phyloP scores from a whole-genome alignment of 1,139 yeast genomes.

The Candida neerlandica region DNA sequence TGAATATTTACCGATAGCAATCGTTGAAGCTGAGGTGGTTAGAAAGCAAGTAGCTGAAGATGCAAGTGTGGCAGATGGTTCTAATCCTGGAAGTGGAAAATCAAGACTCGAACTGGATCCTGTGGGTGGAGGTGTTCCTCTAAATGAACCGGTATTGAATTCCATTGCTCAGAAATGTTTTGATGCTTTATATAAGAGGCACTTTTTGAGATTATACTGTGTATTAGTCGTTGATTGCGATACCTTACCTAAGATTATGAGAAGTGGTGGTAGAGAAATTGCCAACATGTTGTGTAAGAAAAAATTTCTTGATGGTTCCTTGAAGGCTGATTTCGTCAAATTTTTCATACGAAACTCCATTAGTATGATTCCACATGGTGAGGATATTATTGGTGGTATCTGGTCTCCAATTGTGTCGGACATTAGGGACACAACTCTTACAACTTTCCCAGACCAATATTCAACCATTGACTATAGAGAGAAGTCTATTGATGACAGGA shows the following conservation, averaged over 20 bases:
- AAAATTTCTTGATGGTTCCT: constrained; percentile 72
- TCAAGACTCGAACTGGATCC: constrained; percentile 18
- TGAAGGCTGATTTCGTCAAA: constrained; percentile 78
- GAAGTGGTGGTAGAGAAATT: constrained; percentile 87
- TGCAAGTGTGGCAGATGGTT: constrained; percentile 14
- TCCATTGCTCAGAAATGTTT: constrained; percentile 77
- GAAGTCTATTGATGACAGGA: constrained; percentile 72
- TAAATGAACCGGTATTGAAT: constrained; percentile 63
- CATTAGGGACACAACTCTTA: constrained; percentile 53
- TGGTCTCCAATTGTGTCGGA: constrained; percentile 78
- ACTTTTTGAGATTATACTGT: constrained; percentile 79
- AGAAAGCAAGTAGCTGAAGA: constrained; percentile 35
- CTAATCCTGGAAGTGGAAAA: constrained; percentile 9
- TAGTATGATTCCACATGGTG: constrained; percentile 74
- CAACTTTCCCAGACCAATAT: constrained; percentile 54
- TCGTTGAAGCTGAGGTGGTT: constrained; percentile 83
- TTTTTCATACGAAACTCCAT: constrained; percentile 72
- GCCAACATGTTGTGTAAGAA: constrained; percentile 93
- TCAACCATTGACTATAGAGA: constrained; percentile 77
- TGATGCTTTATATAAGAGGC: constrained; percentile 67
- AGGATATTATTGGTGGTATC: constrained; percentile 78
- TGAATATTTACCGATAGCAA: constrained; percentile 83
- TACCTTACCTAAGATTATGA: constrained; percentile 76
- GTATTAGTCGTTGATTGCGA: constrained; percentile 80
- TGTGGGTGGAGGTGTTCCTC: constrained; percentile 41